Percentiles rank a stretch among this genome's conserved stretches.
phyloP scores from a whole-genome alignment of 371 early-diverging fungal species.

The Actinomortierella ambigua region DNA sequence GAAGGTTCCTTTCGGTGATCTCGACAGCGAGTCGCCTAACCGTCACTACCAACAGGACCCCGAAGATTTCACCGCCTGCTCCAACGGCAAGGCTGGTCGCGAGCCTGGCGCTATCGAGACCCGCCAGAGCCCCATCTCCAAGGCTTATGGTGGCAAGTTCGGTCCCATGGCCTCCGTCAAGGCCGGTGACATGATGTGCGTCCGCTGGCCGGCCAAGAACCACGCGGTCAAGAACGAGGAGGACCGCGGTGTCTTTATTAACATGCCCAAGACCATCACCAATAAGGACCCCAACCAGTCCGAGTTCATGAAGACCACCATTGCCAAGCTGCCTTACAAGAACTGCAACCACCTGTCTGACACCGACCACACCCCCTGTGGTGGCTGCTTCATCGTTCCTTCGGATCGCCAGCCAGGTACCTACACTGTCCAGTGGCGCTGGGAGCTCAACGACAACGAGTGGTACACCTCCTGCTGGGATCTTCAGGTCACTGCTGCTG shows the following conservation, averaged over 20 bases:
- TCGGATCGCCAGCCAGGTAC: slow-evolving; percentile 8
- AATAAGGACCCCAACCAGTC: slow-evolving; percentile 25
- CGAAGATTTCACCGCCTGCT: slow-evolving; percentile 21
- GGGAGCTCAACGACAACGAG: slow-evolving; percentile 33
- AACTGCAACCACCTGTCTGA: not conserved
- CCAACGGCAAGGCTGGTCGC: slow-evolving; percentile 9
- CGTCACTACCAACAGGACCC: slow-evolving; percentile 38
- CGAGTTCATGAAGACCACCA: slow-evolving; percentile 7
- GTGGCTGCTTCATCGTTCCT: slow-evolving; percentile 34
- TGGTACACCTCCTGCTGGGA: slow-evolving; percentile 43
- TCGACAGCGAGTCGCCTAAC: slow-evolving; percentile 25
- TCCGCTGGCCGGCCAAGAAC: slow-evolving; percentile 61
- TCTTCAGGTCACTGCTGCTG: slow-evolving; percentile 9
- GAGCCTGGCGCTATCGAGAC: slow-evolving; percentile 36
- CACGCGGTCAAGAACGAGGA: slow-evolving; percentile 22
- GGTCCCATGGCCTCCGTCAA: slow-evolving; percentile 47
- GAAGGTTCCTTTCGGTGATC: slow-evolving; percentile 7
- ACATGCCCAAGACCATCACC: slow-evolving; percentile 21
- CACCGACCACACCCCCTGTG: slow-evolving; percentile 29
- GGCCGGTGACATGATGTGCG: slow-evolving; percentile 59
- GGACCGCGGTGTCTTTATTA: slow-evolving; percentile 24
- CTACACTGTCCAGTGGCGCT: slow-evolving; percentile 39
- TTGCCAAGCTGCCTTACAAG: slow-evolving; percentile 27
- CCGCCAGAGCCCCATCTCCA: slow-evolving; percentile 33
- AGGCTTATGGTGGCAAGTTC: slow-evolving; percentile 27